Evolutionary conservation across 352 stramenopile species (phyloP).

Genomic region (Globisporangium apiculatum): DNA sequence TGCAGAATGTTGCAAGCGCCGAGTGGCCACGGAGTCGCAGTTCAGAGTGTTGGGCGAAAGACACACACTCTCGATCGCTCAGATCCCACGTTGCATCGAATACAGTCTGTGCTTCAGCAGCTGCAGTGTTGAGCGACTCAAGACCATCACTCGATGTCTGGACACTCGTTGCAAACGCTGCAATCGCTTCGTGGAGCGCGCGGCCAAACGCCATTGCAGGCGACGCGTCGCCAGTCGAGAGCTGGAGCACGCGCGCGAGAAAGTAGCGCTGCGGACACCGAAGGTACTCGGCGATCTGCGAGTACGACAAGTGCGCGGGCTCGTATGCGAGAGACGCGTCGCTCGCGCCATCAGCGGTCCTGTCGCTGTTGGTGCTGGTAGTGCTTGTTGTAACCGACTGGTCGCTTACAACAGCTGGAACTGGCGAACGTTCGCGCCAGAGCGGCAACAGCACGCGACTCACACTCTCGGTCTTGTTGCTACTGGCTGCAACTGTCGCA

Average conservation of each 20-base stretch:
- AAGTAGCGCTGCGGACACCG: conserved; percentile 80
- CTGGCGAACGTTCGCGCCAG: conserved; percentile 4
- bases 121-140: conserved; percentile 13
- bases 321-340: conserved; percentile 18
- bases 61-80: too few species aligned
- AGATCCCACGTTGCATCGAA: conserved; percentile 5
- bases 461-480: conserved; percentile 16
- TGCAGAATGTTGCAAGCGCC: conserved; percentile 39
- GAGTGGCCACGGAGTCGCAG: conserved; percentile 23
- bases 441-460: conserved; percentile 27
- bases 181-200: conserved; percentile 64
- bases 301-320: conserved; percentile 68
- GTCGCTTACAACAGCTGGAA: background rate
- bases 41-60: background rate
- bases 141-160: conserved; percentile 8
- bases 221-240: conserved; percentile 30
- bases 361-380: background rate
- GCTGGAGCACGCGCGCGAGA: conserved; percentile 54
- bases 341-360: too few species aligned
- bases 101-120: conserved; percentile 6
- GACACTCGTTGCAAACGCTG: conserved; percentile 31
- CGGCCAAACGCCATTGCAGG: conserved; percentile 70
- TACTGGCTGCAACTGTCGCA: conserved; percentile 18
- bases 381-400: background rate
- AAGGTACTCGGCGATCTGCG: conserved; percentile 74